Base-by-base conservation (phyloP, 2,329 filamentous ascomycete species). In the Monilinia fructicola region DNA sequence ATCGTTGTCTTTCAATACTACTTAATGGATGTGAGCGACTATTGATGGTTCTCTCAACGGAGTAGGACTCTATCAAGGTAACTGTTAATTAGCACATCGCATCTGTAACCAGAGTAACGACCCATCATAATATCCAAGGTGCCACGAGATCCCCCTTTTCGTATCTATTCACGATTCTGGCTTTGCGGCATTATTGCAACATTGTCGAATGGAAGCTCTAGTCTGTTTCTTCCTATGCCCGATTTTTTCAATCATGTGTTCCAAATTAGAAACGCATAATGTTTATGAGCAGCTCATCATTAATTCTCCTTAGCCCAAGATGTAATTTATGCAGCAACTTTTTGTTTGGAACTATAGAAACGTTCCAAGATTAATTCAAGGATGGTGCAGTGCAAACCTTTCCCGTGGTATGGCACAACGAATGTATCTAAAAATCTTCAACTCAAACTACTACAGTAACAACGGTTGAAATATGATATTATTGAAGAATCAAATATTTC, bases 281-380 rank as follows among this genome's bases (percentile, higher is more conserved):
- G 44, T 60, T 50, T 35, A 60, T 18, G 18, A 59, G n/a, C 12
- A 26, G 58, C 40, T 28, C 18, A 31, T 63, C 60, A 55, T 60
- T 50, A 50, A 60, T 60, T 50, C 42, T 50, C 56, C 42, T 42
- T 38, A 58, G 53, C 21, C 31, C 21, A 21, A 46, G 58, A 48
- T 58, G 53, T 56, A 66, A 40, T 58, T 3, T 38, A 23, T 58
- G 40, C 28, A 7, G 42, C 23, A 31, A 48, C 26, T 18, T 35
- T 35, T 35, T 35, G 12, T 60, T 48, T 48, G 18, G 21, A 48
- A 46, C 3, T 48, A 59, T 18, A n/a, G 18, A 31, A 31, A 23
- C 26, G 26, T 48, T n/a, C n/a, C n/a, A n/a, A n/a, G n/a, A n/a
- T n/a, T n/a, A 23, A 23, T 55, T 40, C 4, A 38, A 60, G 14